A percentile compares a stretch with the other conserved stretches of the same genome.
Evolutionary conservation across 2,329 filamentous ascomycete species (phyloP).

Genomic region (Torrubiella hemipterigena): DNA sequence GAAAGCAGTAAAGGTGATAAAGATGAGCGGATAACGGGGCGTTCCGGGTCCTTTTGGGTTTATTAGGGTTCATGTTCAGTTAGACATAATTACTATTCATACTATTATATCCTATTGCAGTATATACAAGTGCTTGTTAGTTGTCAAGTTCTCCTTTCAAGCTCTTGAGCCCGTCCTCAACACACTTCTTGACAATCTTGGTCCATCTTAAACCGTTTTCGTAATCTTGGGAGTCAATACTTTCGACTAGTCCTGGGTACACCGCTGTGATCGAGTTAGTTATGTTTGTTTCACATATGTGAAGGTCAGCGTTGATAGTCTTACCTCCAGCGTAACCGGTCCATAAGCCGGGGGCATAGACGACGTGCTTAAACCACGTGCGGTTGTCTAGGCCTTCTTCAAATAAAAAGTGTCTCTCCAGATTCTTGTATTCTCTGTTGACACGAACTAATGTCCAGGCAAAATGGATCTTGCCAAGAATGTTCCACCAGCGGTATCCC

Average conservation of each 20-base stretch:
- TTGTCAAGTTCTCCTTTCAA: no score
- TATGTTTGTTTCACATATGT: background rate
- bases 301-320: conserved; percentile 12
- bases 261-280: conserved; percentile 31
- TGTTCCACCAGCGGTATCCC: conserved; percentile 68
- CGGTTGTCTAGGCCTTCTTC: conserved; percentile 64
- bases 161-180: conserved; percentile 32
- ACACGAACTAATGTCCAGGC: conserved; percentile 50
- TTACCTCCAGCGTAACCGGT: conserved; percentile 75
- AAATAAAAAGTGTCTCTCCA: conserved; percentile 75
- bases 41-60: no score
- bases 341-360: conserved; percentile 86
- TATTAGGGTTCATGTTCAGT: no score
- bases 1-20: no score
- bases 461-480: conserved; percentile 54
- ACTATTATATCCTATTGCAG: no score
- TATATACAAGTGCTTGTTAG: no score
- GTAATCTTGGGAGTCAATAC: conserved; percentile 48
- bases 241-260: conserved; percentile 50
- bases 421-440: conserved; percentile 72
- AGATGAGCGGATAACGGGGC: no score
- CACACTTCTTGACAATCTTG: conserved; percentile 40
- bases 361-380: conserved; percentile 87
- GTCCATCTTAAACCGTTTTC: conserved; percentile 47
- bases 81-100: no score